Conservation (phyloP, 306 rosid genomes). For the Cucurbita argyrosperma region DNA sequence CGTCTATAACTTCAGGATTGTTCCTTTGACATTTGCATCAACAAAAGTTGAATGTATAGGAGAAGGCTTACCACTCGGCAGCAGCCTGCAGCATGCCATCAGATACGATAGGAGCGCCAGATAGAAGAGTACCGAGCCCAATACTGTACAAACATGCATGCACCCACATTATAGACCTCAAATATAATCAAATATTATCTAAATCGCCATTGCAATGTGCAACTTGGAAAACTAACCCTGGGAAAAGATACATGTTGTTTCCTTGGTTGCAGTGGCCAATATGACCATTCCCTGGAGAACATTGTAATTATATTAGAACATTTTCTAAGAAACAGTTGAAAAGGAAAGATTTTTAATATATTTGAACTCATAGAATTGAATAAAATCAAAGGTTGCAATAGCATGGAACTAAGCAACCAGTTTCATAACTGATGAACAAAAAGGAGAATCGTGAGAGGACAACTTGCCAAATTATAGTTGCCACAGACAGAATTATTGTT, state of each 20-base stretch:
- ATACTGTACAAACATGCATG: slow-evolving; percentile 40
- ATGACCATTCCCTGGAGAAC: slow-evolving; percentile 54
- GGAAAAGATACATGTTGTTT: slow-evolving; percentile 99
- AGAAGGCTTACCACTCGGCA: slow-evolving; percentile 70
- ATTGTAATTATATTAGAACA: not conserved
- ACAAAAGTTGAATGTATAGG: not conserved
- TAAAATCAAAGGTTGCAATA: not conserved
- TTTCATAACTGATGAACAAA: not conserved
- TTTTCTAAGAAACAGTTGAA: not conserved
- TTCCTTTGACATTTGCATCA: not conserved
- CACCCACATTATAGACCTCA: not conserved
- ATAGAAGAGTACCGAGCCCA: slow-evolving; percentile 90
- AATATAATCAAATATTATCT: not conserved
- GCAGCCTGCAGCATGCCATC: slow-evolving; percentile 99
- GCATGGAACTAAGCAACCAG: not conserved
- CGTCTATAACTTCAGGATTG: not conserved
- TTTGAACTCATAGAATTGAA: not conserved
- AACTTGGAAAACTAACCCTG: slow-evolving; percentile 53
- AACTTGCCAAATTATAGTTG: not conserved
- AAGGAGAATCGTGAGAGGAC: not conserved
- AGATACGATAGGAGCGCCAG: slow-evolving; percentile 70
- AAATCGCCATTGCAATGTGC: not conserved
- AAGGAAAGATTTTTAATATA: not conserved
- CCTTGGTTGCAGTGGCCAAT: slow-evolving; percentile 98
- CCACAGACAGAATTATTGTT: not conserved